Conservation (phyloP, 1,284 basidiomycete genomes). For the Sutorius eximius region DNA sequence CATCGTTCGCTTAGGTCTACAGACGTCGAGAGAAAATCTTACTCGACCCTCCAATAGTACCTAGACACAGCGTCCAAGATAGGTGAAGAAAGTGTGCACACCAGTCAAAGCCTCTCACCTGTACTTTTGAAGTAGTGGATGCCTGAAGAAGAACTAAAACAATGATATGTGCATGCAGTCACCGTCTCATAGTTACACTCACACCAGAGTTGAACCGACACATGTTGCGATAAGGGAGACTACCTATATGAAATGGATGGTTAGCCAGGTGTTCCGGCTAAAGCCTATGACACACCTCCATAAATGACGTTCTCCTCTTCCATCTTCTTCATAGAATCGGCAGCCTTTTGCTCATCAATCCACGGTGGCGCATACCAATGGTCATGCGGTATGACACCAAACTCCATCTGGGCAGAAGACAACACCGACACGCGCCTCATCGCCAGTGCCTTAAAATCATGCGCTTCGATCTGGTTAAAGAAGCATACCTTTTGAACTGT, state of each 20-base stretch:
- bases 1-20: constrained; percentile 11
- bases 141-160: constrained; percentile 73
- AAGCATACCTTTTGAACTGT: constrained; percentile 59
- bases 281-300: constrained; percentile 45
- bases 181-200: constrained; percentile 30
- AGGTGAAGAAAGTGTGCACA: background rate
- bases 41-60: constrained; percentile 84
- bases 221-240: constrained; percentile 67
- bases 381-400: constrained; percentile 70
- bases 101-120: constrained; percentile 41
- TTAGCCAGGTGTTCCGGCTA: background rate
- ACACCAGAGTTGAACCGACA: constrained; percentile 86
- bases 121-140: constrained; percentile 68
- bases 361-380: constrained; percentile 82
- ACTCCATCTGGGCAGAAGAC: constrained; percentile 56
- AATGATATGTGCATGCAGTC: background rate
- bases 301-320: constrained; percentile 65
- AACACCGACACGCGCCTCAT: constrained; percentile 53
- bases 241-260: constrained; percentile 37
- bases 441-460: constrained; percentile 24
- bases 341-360: constrained; percentile 74
- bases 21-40: constrained; percentile 9
- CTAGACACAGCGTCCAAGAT: constrained; percentile 33
- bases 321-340: constrained; percentile 58
- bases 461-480: background rate